Percentiles rank a stretch among this genome's conserved stretches.
Conservation (phyloP, 805 yeast genomes). For the Metschnikowia proteae region DNA sequence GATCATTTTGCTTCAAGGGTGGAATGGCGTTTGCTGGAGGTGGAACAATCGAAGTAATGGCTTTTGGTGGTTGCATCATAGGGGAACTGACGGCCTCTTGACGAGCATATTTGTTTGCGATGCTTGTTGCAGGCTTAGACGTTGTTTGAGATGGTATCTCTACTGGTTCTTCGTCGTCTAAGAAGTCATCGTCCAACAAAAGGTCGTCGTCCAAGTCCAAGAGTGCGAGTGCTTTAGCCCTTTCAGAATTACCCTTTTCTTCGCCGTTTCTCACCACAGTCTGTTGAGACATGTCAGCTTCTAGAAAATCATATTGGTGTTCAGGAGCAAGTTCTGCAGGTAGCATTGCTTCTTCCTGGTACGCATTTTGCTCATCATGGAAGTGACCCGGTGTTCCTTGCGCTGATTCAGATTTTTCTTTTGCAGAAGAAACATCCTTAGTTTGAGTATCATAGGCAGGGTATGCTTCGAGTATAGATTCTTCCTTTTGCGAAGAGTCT, state of each 20-base stretch:
- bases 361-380: background rate
- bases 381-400: background rate
- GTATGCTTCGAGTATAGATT: background rate
- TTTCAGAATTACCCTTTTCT: background rate
- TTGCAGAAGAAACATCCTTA: too few relatives aligned
- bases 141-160: background rate
- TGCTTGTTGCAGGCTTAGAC: conserved; percentile 1
- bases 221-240: conserved; percentile 13
- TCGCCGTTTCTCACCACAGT: conserved; percentile 1
- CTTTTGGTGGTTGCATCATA: background rate
- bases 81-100: background rate
- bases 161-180: conserved; percentile 24
- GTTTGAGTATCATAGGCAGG: background rate
- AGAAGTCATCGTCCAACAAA: conserved; percentile 35
- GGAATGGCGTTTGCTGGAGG: conserved; percentile 8
- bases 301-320: background rate
- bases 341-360: background rate
- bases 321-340: background rate
- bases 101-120: conserved; percentile 2
- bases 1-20: background rate
- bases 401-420: background rate
- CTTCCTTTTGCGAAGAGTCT: background rate
- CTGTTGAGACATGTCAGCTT: conserved; percentile 1
- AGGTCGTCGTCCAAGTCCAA: conserved; percentile 31
- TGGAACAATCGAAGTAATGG: conserved; percentile 5